These are phyloP conservation scores for Agrocybe chaxingu DNA, from an alignment of 768 basidiomycete species.

Conservation along the genomic window DNA sequence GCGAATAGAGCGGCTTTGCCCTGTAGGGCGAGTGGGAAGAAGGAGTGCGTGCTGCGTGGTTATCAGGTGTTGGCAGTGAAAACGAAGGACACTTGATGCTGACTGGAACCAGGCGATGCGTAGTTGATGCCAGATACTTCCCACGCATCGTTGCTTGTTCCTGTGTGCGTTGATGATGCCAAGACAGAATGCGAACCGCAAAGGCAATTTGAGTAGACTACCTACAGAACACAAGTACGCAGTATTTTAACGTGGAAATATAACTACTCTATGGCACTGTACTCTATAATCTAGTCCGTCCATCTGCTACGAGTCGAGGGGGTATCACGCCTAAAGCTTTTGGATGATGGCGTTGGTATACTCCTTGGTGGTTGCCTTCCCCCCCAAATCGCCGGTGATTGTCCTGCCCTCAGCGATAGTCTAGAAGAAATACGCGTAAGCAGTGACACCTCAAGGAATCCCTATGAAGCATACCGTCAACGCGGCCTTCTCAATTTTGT, in stretches of 20 bases:
- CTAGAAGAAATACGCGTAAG: slow-evolving; percentile 35
- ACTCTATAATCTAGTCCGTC: slow-evolving; percentile 16
- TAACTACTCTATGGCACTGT: slow-evolving; percentile 7
- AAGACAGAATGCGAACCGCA: not conserved
- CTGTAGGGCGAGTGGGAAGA: slow-evolving; percentile 85
- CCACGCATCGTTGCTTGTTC: slow-evolving; percentile 31
- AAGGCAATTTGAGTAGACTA: not conserved
- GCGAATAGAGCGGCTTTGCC: slow-evolving; percentile 70
- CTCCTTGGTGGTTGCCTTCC: slow-evolving; percentile 84
- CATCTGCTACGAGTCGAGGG: slow-evolving; percentile 13
- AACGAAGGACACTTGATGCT: slow-evolving; percentile 47
- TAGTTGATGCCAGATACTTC: slow-evolving; percentile 29
- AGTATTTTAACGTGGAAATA: not conserved
- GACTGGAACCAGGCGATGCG: slow-evolving; percentile 23
- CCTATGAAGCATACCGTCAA: slow-evolving; percentile 61
- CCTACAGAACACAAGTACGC: slow-evolving; percentile 2
- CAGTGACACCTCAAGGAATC: not conserved
- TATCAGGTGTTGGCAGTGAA: slow-evolving; percentile 43
- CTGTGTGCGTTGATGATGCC: slow-evolving; percentile 10
- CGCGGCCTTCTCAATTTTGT: slow-evolving; percentile 89
- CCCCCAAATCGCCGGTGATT: slow-evolving; percentile 95
- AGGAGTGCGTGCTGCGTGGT: slow-evolving; percentile 44
- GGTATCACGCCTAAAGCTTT: slow-evolving; percentile 46
- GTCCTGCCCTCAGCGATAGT: slow-evolving; percentile 95
- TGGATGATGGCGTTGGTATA: slow-evolving; percentile 86